These are phyloP conservation scores for Xylariales sp. DNA, from an alignment of 2,329 filamentous ascomycete species.

Conservation along the genomic window DNA sequence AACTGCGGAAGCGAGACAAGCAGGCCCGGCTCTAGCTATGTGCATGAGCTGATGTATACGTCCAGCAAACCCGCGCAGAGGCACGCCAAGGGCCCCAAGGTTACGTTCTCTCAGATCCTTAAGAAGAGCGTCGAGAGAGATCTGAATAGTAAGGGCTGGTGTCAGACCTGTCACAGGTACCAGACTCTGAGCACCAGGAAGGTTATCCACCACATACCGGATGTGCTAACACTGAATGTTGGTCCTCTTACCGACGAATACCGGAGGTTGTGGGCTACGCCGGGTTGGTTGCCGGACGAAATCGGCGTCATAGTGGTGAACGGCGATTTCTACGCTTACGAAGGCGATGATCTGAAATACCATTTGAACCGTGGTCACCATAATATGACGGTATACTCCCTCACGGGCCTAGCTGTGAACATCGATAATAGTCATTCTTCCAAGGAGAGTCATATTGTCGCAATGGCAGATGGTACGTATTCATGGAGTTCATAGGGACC, in stretches of 20 bases:
- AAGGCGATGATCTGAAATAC: conserved; percentile 80
- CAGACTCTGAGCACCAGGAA: conserved; percentile 83
- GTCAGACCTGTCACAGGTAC: conserved; percentile 83
- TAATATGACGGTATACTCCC: conserved; percentile 81
- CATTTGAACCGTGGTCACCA: conserved; percentile 76
- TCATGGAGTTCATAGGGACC: not conserved
- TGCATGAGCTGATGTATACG: conserved; percentile 79
- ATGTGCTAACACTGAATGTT: conserved; percentile 85
- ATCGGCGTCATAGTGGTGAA: conserved; percentile 88
- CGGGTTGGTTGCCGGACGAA: conserved; percentile 88
- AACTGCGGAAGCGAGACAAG: conserved; percentile 85
- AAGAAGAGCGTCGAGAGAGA: conserved; percentile 89
- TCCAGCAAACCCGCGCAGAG: conserved; percentile 42
- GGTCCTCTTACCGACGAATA: conserved; percentile 68
- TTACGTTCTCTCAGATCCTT: conserved; percentile 85
- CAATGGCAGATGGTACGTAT: conserved; percentile 73
- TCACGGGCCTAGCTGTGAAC: conserved; percentile 84
- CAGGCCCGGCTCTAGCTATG: conserved; percentile 70
- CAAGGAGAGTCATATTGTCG: conserved; percentile 85
- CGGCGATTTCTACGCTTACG: conserved; percentile 91
- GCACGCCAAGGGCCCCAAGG: conserved; percentile 45
- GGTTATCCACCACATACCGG: conserved; percentile 74
- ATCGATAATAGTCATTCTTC: conserved; percentile 77
- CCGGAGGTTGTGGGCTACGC: conserved; percentile 78
- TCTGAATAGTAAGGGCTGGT: conserved; percentile 88